Base-by-base conservation (phyloP, 768 basidiomycete genomes). In the Serendipita vermifera region DNA sequence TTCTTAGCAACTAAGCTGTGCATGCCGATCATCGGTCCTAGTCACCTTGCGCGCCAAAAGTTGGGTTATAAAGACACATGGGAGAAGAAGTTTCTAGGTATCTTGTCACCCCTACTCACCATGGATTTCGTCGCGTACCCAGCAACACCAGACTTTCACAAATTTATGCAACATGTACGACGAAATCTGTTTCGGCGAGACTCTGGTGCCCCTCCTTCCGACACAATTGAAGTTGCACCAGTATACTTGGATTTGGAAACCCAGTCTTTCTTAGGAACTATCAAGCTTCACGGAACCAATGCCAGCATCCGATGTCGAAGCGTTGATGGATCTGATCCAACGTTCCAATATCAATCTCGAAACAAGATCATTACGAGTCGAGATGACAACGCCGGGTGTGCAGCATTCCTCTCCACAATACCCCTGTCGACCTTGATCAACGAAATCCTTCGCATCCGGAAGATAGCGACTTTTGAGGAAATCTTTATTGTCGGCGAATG, bases 231-330 rank as follows among this genome's bases (percentile, higher is more conserved):
- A 33, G 11, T 26, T 26, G 9, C 6, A 20, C 39, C 9, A n/a
- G 17, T 41, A 41, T n/a, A 17, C 39, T n/a, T 15, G 36, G 55
- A 36, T 32, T 14, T 36, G 39, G 20, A 56, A n/a, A n/a, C n/a
- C n/a, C n/a, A n/a, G n/a, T n/a, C 26, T 31, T 48, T 57, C 43
- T 46, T 57, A 20, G 56, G 56, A 32, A 57, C 56, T 20, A 43
- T 57, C n/a, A 57, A 57, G 33, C 40, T 57, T 24, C 56, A 57
- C 26, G 56, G 56, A 7, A 48, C 56, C 17, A 57, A 57, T 32
- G 43, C 43, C 20, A 57, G 41, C 9, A 27, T 57, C 29, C 32
- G 32, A n/a, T 33, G 26, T 33, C 43, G 32, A 29, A 24, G 32
- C 43, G 9, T 51, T 29, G 1, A 20, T n/a, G n/a, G n/a, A n/a